Evolutionary conservation across 202 grass and related monocot genomes (phyloP).

Genomic region (Setaria viridis): DNA sequence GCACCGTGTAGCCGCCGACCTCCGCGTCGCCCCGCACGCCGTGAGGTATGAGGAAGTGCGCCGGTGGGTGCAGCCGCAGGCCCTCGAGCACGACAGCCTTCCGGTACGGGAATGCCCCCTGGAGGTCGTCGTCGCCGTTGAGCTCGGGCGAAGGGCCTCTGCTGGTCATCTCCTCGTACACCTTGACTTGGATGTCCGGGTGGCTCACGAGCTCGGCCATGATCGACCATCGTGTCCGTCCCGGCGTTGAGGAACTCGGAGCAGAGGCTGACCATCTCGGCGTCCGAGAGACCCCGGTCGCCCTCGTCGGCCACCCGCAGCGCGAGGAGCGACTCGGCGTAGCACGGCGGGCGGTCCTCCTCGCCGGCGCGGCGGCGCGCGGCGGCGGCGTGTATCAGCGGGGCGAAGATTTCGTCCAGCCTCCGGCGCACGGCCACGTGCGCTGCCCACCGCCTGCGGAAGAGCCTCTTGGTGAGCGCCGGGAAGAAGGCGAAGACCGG

Average conservation of each 20-base stretch:
- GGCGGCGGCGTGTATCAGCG: slow-evolving; percentile 18
- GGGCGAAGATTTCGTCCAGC: background rate
- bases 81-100: slow-evolving; percentile 42
- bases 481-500: slow-evolving; percentile 46
- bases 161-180: slow-evolving; percentile 1
- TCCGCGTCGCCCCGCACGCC: slow-evolving; percentile 3
- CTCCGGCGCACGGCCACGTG: background rate
- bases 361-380: background rate
- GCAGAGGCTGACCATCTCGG: slow-evolving; percentile 44
- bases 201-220: slow-evolving; percentile 46
- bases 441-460: slow-evolving; percentile 12
- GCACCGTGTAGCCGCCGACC: slow-evolving; percentile 40
- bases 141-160: background rate
- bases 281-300: slow-evolving; percentile 11
- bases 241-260: slow-evolving; percentile 57
- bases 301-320: slow-evolving; percentile 19
- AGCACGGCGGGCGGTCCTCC: background rate
- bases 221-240: slow-evolving; percentile 56
- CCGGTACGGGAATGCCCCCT: slow-evolving; percentile 34
- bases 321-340: slow-evolving; percentile 24
- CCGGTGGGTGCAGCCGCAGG: slow-evolving; percentile 37
- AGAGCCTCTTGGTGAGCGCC: slow-evolving; percentile 21
- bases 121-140: slow-evolving; percentile 3
- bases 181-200: slow-evolving; percentile 32
- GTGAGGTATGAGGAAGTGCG: slow-evolving; percentile 38